Conservation (phyloP, 495 filamentous ascomycete species). For the Neurospora sp. region DNA sequence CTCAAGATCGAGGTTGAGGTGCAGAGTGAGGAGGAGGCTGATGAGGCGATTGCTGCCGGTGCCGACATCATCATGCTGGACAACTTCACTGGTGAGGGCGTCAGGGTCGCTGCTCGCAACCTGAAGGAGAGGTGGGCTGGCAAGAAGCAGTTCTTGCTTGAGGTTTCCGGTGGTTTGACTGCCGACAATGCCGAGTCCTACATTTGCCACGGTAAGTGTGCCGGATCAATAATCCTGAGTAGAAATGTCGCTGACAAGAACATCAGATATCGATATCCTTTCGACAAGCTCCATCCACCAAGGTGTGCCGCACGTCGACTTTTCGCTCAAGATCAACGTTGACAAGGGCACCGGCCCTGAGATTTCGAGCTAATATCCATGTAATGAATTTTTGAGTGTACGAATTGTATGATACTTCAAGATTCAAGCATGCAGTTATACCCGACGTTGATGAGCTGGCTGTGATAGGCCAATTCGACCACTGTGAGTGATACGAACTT, state of each 20-base stretch:
- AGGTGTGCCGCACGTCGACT: conserved; percentile 85
- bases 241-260: conserved; percentile 6
- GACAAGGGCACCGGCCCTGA: conserved; percentile 18
- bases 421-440: neutral
- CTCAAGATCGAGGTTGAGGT: conserved; percentile 96
- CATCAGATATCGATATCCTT: conserved; percentile 77
- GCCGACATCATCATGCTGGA: conserved; percentile 97
- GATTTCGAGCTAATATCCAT: conserved; percentile 12
- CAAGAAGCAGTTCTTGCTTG: conserved; percentile 62
- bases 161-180: conserved; percentile 86
- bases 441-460: neutral
- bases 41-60: conserved; percentile 82
- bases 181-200: conserved; percentile 72
- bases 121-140: conserved; percentile 69
- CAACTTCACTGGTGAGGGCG: conserved; percentile 74
- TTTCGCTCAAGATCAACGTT: conserved; percentile 76
- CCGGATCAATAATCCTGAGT: neutral
- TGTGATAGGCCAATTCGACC: neutral
- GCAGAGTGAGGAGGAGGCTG: conserved; percentile 72
- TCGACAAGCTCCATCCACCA: conserved; percentile 96
- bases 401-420: neutral
- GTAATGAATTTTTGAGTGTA: neutral
- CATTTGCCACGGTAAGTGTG: conserved; percentile 56
- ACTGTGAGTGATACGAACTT: neutral
- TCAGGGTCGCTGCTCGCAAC: conserved; percentile 56